A percentile compares a stretch with the other conserved stretches of the same genome.
Conservation (phyloP, 768 basidiomycete species). For the Goffeauzyma gilvescens region DNA sequence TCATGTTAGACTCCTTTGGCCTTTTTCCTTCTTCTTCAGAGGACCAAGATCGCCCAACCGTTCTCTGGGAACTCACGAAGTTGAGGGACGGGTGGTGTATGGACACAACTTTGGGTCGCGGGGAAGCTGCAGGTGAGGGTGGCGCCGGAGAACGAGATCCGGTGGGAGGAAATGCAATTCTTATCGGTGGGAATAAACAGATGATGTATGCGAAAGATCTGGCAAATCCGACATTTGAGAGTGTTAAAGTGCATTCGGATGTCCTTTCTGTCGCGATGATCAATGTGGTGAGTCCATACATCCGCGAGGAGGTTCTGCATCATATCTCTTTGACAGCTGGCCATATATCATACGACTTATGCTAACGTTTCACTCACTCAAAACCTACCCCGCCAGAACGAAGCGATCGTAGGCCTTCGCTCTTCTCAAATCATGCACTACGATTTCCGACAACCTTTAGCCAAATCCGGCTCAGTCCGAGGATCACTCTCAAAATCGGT, state of each 20-base stretch:
- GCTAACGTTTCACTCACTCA: no score
- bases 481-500: no score
- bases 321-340: no score
- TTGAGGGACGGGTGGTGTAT: conserved; percentile 7
- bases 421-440: conserved; percentile 4
- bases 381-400: conserved; percentile 3
- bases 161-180: no score
- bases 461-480: no score
- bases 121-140: no score
- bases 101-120: no score
- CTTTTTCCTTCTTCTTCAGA: not conserved
- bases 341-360: no score
- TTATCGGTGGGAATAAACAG: not conserved
- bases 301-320: no score
- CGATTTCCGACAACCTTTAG: conserved; percentile 6
- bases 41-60: conserved; percentile 1
- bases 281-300: conserved; percentile 1
- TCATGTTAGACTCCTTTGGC: not conserved
- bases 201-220: not conserved
- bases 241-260: not conserved
- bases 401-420: conserved; percentile 6
- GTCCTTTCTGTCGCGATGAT: conserved; percentile 5
- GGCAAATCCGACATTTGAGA: not conserved
- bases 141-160: no score
- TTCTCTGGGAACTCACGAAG: conserved; percentile 5